Conservation (phyloP, 2,329 filamentous ascomycete genomes). For the Cercospora canescens region DNA sequence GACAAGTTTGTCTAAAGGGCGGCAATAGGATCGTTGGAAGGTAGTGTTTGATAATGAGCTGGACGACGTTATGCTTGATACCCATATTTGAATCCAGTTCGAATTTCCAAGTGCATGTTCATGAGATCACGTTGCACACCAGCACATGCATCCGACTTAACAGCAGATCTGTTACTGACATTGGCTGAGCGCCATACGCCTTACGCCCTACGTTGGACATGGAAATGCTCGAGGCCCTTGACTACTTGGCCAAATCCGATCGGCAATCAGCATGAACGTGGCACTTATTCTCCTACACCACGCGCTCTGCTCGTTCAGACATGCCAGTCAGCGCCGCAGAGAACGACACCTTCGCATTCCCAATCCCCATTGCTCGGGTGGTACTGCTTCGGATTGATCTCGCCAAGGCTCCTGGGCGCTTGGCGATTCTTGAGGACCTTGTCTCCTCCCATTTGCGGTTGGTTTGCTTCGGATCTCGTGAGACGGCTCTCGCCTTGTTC, state of each 20-base stretch:
- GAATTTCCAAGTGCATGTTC: not conserved
- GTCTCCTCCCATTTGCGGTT: conserved; percentile 7
- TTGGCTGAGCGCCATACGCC: not conserved
- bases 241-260: not conserved
- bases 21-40: not conserved
- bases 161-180: not conserved
- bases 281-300: not conserved
- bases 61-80: not conserved
- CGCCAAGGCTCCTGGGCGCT: conserved; percentile 6
- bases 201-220: not conserved
- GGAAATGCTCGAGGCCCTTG: not conserved
- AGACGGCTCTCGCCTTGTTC: not conserved
- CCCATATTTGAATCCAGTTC: not conserved
- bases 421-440: conserved; percentile 7
- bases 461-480: not conserved
- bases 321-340: not conserved
- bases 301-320: not conserved
- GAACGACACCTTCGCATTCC: not conserved
- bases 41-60: not conserved
- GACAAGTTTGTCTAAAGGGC: conserved; percentile 30
- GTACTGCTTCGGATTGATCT: not conserved
- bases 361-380: not conserved
- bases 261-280: not conserved
- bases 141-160: not conserved
- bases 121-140: not conserved